Evolutionary conservation across 345 rosid species (phyloP), one percentile per base, ranked within the genome.

Genomic region (Chamaenerion angustifolium): DNA sequence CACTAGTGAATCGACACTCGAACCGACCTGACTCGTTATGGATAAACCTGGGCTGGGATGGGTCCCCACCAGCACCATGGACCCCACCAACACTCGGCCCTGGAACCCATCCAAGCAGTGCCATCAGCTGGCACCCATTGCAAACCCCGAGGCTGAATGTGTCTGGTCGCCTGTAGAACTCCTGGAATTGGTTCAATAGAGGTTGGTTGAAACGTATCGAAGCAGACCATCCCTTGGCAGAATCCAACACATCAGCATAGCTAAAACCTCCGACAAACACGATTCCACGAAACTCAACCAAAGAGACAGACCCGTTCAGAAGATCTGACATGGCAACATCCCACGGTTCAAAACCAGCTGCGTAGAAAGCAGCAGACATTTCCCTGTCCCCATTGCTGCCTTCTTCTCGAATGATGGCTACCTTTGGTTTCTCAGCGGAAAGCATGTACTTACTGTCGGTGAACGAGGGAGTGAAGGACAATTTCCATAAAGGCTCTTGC

Each of bases 151-250:
- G 88, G 65, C 98, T 90, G 67, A 90, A 90, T 0, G 96, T 83
- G 59, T 81, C 88, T 17, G 88, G 78, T 43, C 87, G 78, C 67
- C 64, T 80, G 74, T 83, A 90, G 58, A 90, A 90, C 69, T 86
- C 94, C 56, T 78, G 94, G 55, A 86, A 90, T 60, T 90, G 96
- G 56, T 57, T 55, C 40, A 86, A 61, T 54, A 86, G 77, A 17
- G 96, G 81, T 53, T 78, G 63, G 44, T 81, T 90, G 76, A 85
- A 86, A 13, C 85, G 70, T 45, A 86, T 83, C 17, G 98, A 90
- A 55, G 92, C 98, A 62, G 95, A 79, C 98, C 98, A 90, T 54
- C 98, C 98, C 74, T 90, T 86, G 11, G 98, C 92, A 49, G 98
- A 90, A 68, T 83, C 89, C 3, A 90, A 94, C 35, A 90, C 96